Conservation (phyloP, 257 asterid genomes). For the Solanum pimpinellifolium region DNA sequence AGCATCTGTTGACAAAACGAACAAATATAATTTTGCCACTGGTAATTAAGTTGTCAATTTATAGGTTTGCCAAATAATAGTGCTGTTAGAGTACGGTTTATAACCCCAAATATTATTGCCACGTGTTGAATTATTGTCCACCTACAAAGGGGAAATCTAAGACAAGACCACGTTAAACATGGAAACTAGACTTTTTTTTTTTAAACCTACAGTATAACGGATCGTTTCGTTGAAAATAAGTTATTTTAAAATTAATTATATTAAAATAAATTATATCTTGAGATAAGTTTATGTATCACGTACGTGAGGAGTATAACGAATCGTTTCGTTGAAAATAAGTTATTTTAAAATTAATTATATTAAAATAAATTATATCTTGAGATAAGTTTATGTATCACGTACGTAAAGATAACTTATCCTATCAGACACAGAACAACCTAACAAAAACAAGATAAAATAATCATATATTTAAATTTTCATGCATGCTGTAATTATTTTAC, state of each 20-base stretch:
- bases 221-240: too few relatives aligned
- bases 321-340: too few relatives aligned
- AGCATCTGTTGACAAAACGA: neutral
- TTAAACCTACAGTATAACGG: neutral
- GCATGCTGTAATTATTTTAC: too few relatives aligned
- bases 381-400: too few relatives aligned
- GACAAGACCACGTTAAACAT: neutral
- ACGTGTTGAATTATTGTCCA: neutral
- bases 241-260: too few relatives aligned
- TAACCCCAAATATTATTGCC: neutral
- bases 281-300: too few relatives aligned
- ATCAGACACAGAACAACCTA: neutral
- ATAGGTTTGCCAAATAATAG: neutral
- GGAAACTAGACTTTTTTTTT: neutral
- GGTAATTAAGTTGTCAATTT: neutral
- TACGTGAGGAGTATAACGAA: accelerated
- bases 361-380: too few relatives aligned
- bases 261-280: too few relatives aligned
- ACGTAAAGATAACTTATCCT: too few relatives aligned
- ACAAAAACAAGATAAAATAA: too few relatives aligned
- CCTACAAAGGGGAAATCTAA: neutral
- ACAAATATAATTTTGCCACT: neutral
- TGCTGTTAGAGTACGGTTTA: neutral
- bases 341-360: too few relatives aligned
- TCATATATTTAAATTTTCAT: neutral